Evolutionary conservation across 345 rosid species (phyloP).

Genomic region (Arabis alpina): DNA sequence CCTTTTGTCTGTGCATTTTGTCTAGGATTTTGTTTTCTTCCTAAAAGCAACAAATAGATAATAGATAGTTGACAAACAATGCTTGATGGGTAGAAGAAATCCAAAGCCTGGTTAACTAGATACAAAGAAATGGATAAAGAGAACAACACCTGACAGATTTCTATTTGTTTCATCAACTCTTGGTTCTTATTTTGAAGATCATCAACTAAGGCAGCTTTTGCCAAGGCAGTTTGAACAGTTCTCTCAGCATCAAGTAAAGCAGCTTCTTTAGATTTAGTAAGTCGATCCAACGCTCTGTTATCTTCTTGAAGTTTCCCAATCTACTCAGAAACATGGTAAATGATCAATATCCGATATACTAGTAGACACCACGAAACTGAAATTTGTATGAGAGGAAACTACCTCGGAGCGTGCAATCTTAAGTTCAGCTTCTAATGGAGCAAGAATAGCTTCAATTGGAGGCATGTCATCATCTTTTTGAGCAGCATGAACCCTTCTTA

Average conservation of each 20-base stretch:
- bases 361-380: not conserved
- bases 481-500: constrained; percentile 99
- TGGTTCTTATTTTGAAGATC: constrained; percentile 99
- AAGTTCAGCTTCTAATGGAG: constrained; percentile 98
- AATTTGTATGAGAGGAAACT: not conserved
- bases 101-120: not conserved
- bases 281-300: constrained; percentile 95
- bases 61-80: constrained; percentile 8
- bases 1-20: constrained; percentile 96
- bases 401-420: constrained; percentile 98
- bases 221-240: constrained; percentile 85
- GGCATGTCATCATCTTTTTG: constrained; percentile 99
- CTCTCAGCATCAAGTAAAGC: constrained; percentile 97
- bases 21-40: constrained; percentile 99
- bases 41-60: constrained; percentile 42
- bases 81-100: not conserved
- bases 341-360: constrained; percentile 7
- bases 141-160: constrained; percentile 86
- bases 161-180: constrained; percentile 96
- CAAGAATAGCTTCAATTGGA: constrained; percentile 99
- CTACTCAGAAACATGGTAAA: constrained; percentile 46
- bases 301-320: constrained; percentile 99
- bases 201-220: constrained; percentile 97
- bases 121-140: constrained; percentile 27
- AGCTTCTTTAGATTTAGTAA: constrained; percentile 97